Conservation (phyloP, 2,329 filamentous ascomycete genomes). For the Ceratocystis colombiana region DNA sequence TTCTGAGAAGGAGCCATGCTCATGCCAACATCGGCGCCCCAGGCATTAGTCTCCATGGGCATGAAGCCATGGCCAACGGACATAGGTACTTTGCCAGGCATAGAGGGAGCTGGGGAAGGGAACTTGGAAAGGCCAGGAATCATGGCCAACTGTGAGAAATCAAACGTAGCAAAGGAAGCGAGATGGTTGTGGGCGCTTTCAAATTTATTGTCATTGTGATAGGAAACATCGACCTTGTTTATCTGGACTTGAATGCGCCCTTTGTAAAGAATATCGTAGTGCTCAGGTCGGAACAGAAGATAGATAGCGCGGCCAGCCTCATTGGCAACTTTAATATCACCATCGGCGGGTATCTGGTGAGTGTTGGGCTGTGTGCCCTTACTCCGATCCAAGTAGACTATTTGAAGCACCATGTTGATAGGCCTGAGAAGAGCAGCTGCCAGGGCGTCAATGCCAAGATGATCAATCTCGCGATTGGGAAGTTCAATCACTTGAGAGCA, state of each 20-base stretch:
- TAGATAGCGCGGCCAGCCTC: constrained; percentile 45
- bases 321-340: constrained; percentile 38
- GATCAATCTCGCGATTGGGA: constrained; percentile 74
- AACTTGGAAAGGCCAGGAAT: constrained; percentile 38
- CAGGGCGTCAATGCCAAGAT: constrained; percentile 71
- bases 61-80: constrained; percentile 32
- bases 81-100: constrained; percentile 25
- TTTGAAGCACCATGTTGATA: constrained; percentile 68
- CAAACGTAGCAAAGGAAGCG: constrained; percentile 36
- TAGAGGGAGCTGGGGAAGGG: constrained; percentile 29
- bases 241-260: constrained; percentile 29
- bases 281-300: constrained; percentile 60
- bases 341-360: constrained; percentile 52
- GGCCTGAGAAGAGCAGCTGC: constrained; percentile 71
- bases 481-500: constrained; percentile 62
- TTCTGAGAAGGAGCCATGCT: constrained; percentile 10
- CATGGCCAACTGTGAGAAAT: constrained; percentile 39
- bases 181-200: constrained; percentile 35
- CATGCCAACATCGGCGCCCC: background rate
- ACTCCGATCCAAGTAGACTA: constrained; percentile 84
- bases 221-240: constrained; percentile 47
- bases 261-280: constrained; percentile 91
- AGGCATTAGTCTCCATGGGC: constrained; percentile 20
- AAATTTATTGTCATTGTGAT: constrained; percentile 40
- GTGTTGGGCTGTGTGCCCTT: constrained; percentile 65